phyloP scores from a whole-genome alignment of 1,284 basidiomycete genomes.

The Sphagnurus paluster region DNA sequence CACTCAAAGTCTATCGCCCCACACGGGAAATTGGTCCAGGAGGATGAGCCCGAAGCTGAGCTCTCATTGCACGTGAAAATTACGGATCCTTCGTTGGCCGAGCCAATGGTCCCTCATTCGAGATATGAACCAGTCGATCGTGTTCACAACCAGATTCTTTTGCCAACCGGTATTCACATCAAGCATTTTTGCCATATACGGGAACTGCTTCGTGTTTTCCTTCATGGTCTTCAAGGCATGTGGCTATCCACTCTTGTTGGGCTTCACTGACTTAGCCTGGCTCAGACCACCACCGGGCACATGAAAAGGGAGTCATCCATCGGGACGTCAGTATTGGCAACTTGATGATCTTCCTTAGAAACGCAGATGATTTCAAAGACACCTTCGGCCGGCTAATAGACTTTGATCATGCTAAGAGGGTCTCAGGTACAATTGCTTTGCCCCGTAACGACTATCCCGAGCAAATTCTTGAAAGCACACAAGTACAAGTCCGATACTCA shows the following conservation, averaged over 20 bases:
- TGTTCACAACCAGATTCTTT: conserved; percentile 3
- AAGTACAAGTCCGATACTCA: no score
- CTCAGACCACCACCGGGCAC: conserved; percentile 1
- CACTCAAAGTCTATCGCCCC: no score
- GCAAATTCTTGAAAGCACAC: neutral
- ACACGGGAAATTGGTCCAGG: no score
- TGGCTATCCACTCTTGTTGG: neutral
- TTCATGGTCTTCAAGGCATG: neutral
- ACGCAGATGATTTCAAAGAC: neutral
- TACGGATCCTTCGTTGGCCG: neutral
- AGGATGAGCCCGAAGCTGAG: neutral
- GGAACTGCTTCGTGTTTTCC: neutral
- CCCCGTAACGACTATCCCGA: neutral
- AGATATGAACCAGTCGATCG: neutral
- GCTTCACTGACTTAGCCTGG: neutral
- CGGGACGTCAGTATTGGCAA: conserved; percentile 10
- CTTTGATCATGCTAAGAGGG: conserved; percentile 6
- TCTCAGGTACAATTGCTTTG: neutral
- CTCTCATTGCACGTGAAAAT: neutral
- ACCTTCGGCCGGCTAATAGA: conserved; percentile 5
- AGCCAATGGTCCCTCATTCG: neutral
- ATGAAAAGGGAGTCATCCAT: conserved; percentile 1
- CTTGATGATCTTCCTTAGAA: conserved; percentile 1
- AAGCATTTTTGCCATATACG: neutral
- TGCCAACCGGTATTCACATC: neutral